These are phyloP conservation scores for Ceratobasidium sp. DNA, from an alignment of 1,284 basidiomycete genomes.

Conservation along the genomic window DNA sequence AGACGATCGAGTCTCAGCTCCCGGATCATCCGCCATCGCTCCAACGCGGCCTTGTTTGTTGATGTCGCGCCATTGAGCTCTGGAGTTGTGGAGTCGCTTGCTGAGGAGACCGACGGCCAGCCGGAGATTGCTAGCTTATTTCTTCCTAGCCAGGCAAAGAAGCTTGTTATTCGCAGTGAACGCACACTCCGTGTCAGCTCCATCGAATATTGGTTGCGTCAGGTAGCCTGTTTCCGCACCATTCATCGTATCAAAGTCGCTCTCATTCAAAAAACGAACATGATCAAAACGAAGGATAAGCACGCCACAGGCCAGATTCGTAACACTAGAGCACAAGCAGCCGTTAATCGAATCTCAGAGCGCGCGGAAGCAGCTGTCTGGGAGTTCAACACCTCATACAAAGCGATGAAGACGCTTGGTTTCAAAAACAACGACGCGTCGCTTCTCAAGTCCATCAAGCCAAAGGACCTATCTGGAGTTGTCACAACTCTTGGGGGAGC, in stretches of 20 bases:
- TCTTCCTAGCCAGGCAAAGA: not conserved
- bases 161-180: not conserved
- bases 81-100: not conserved
- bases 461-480: not conserved
- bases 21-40: not conserved
- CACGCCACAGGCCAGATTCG: not conserved
- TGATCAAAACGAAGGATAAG: not conserved
- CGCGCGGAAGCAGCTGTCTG: not conserved
- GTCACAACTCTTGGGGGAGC: not conserved
- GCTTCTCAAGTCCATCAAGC: not conserved
- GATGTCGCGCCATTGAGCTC: not conserved
- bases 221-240: not conserved
- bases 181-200: not conserved
- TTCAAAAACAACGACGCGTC: not conserved
- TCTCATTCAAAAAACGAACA: not conserved
- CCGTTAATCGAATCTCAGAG: not conserved
- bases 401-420: not conserved
- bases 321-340: not conserved
- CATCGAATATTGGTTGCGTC: not conserved
- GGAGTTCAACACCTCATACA: not conserved
- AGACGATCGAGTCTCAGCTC: not conserved
- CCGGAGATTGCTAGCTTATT: not conserved
- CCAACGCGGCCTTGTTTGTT: not conserved
- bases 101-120: not conserved
- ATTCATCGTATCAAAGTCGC: not conserved